Evolutionary conservation across 2,329 filamentous ascomycete genomes (phyloP).

Genomic region (Talaromyces sp.): DNA sequence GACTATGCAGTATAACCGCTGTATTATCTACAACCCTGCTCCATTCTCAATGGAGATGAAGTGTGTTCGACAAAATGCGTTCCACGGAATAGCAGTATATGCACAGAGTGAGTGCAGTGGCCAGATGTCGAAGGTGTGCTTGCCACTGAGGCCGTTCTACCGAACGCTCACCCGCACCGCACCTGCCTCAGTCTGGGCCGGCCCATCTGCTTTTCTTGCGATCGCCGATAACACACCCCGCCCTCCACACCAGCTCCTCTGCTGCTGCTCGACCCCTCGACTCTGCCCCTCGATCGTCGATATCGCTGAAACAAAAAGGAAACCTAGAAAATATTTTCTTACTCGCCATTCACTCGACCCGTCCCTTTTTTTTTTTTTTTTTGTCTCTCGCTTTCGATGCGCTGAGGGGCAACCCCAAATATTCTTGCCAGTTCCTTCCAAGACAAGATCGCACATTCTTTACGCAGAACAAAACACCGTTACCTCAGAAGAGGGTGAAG

Average conservation of each 20-base stretch:
- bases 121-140: too few relatives aligned
- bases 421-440: background rate
- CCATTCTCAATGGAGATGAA: background rate
- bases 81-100: background rate
- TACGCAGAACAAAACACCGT: background rate
- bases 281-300: background rate
- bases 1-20: too few relatives aligned
- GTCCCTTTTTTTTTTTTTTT: background rate
- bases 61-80: background rate
- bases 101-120: too few relatives aligned
- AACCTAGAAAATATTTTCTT: background rate
- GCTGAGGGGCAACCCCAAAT: background rate
- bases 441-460: background rate
- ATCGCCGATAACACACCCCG: background rate
- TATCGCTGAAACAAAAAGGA: background rate
- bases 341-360: background rate
- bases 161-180: background rate
- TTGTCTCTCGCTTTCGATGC: background rate
- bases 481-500: background rate
- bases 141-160: too few relatives aligned
- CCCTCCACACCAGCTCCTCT: background rate
- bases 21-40: too few relatives aligned
- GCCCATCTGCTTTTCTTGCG: background rate
- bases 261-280: background rate
- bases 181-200: background rate